Conservation (phyloP, 164 flowering plant species). For the Cinnamomum micranthum region DNA sequence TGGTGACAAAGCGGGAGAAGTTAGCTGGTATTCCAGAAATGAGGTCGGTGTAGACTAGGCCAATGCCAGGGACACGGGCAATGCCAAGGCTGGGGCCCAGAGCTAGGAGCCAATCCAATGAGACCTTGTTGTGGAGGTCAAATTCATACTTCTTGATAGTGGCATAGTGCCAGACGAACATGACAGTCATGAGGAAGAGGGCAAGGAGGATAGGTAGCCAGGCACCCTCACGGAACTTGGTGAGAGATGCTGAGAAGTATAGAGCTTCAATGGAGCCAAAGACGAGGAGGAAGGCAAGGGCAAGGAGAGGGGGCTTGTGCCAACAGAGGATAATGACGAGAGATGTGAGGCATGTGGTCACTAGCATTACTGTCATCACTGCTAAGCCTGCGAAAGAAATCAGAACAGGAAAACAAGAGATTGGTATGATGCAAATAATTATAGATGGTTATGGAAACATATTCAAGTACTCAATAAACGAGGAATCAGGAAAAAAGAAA, state of each 20-base stretch:
- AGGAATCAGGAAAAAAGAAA: too few species aligned
- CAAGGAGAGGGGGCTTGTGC: slow-evolving; percentile 80
- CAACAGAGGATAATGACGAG: slow-evolving; percentile 82
- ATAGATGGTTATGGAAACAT: too few species aligned
- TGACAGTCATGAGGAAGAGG: slow-evolving; percentile 71
- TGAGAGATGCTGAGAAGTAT: slow-evolving; percentile 89
- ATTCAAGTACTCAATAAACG: too few species aligned
- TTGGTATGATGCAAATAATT: neutral
- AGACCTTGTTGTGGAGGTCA: slow-evolving; percentile 96
- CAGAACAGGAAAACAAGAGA: neutral
- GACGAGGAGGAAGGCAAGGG: slow-evolving; percentile 71
- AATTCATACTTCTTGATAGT: slow-evolving; percentile 85
- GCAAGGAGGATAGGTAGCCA: slow-evolving; percentile 98
- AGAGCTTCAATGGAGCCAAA: slow-evolving; percentile 80
- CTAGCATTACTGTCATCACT: slow-evolving; percentile 92
- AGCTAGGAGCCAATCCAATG: slow-evolving; percentile 89
- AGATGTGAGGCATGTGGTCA: slow-evolving; percentile 86
- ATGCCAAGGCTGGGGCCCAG: slow-evolving; percentile 86
- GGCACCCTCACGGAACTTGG: slow-evolving; percentile 85
- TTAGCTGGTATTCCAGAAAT: slow-evolving; percentile 88
- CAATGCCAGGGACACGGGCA: slow-evolving; percentile 87
- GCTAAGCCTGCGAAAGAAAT: slow-evolving; percentile 63
- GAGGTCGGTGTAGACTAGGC: slow-evolving; percentile 77
- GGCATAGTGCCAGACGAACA: slow-evolving; percentile 93
- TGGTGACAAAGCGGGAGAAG: slow-evolving; percentile 90